Evolutionary conservation across 2,329 filamentous ascomycete species (phyloP).

Genomic region (Orbilia ellipsospora): DNA sequence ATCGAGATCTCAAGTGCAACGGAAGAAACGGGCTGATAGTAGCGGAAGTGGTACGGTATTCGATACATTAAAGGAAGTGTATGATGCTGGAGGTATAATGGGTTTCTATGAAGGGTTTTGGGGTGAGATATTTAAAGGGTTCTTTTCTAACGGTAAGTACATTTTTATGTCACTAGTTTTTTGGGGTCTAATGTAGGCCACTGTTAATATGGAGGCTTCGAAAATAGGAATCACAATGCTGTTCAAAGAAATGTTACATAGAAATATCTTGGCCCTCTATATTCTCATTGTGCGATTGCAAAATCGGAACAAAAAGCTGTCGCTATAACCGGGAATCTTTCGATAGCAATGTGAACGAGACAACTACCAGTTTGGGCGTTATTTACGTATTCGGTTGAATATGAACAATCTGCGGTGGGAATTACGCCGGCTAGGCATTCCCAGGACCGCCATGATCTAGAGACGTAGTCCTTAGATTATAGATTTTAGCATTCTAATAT

Average conservation of each 20-base stretch:
- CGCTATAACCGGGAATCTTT: not conserved
- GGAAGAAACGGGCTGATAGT: slow-evolving; percentile 60
- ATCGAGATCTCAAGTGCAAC: slow-evolving; percentile 76
- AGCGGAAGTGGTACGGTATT: slow-evolving; percentile 42
- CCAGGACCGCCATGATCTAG: too few relatives aligned
- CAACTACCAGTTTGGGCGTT: too few relatives aligned
- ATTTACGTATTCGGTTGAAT: too few relatives aligned
- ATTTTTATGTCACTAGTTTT: not conserved
- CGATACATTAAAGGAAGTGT: slow-evolving; percentile 62
- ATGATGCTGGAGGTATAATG: slow-evolving; percentile 72
- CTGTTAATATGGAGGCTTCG: slow-evolving; percentile 16
- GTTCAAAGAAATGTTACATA: slow-evolving; percentile 81
- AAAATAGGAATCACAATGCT: slow-evolving; percentile 76
- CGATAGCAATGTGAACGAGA: too few relatives aligned
- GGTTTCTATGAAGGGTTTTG: slow-evolving; percentile 80
- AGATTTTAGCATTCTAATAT: too few relatives aligned
- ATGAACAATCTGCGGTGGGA: too few relatives aligned
- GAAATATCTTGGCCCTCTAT: slow-evolving; percentile 77
- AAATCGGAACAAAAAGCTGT: slow-evolving; percentile 9
- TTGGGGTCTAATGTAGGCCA: too few relatives aligned
- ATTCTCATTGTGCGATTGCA: slow-evolving; percentile 68
- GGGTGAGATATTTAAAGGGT: slow-evolving; percentile 82
- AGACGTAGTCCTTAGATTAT: too few relatives aligned
- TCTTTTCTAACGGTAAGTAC: slow-evolving; percentile 77
- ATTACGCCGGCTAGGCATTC: too few relatives aligned